These are phyloP conservation scores for Ilyonectria sp. DNA, from an alignment of 2,329 filamentous ascomycete genomes.

Conservation along the genomic window DNA sequence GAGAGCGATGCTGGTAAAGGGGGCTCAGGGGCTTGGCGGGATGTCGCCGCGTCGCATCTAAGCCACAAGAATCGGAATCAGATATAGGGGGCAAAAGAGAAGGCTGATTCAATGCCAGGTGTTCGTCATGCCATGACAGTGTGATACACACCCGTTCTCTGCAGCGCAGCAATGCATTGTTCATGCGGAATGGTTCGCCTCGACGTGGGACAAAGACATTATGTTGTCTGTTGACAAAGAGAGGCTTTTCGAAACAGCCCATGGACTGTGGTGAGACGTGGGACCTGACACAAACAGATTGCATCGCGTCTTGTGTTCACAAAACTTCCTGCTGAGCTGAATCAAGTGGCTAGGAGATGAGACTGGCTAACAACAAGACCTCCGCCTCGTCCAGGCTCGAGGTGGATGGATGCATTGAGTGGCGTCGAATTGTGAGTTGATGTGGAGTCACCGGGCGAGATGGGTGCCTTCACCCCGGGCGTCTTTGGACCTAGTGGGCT, in stretches of 20 bases:
- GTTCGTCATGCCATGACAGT: conserved; percentile 4
- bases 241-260: conserved; percentile 5
- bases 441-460: conserved; percentile 21
- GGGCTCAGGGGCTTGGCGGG: conserved; percentile 17
- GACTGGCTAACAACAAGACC: conserved; percentile 7
- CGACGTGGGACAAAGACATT: neutral
- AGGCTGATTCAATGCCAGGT: conserved; percentile 6
- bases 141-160: conserved; percentile 3
- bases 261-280: conserved; percentile 16
- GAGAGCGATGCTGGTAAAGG: conserved; percentile 1
- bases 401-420: conserved; percentile 21
- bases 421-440: conserved; percentile 11
- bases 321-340: neutral
- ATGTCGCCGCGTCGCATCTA: conserved; percentile 11
- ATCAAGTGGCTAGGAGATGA: conserved; percentile 12
- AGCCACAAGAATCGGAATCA: conserved; percentile 13
- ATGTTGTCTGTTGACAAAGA: neutral
- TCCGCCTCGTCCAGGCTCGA: neutral
- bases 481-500: conserved; percentile 25
- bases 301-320: neutral
- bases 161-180: neutral
- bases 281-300: conserved; percentile 2
- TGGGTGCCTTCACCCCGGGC: conserved; percentile 3
- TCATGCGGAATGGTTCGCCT: neutral
- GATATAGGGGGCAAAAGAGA: conserved; percentile 1